These are phyloP conservation scores for Sclerotinia minor DNA, from an alignment of 2,329 filamentous ascomycete genomes.

Conservation along the genomic window DNA sequence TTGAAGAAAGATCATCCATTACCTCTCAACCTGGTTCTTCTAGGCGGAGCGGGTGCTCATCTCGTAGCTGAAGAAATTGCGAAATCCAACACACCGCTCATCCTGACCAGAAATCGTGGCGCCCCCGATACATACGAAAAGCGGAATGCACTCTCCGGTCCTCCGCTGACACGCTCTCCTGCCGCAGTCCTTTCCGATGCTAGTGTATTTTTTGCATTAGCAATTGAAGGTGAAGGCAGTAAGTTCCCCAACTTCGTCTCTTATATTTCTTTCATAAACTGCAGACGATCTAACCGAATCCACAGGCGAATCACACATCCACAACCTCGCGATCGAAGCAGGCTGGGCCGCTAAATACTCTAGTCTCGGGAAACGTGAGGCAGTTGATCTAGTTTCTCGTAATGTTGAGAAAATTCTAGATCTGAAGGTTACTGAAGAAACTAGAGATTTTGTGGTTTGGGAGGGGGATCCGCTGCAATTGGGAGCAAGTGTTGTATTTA, in stretches of 20 bases:
- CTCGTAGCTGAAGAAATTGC: conserved; percentile 46
- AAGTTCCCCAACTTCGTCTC: not conserved
- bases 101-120: conserved; percentile 45
- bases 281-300: conserved; percentile 7
- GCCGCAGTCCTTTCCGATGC: conserved; percentile 46
- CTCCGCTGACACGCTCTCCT: conserved; percentile 46
- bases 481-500: conserved; percentile 45
- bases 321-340: conserved; percentile 46
- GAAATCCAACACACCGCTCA: conserved; percentile 46
- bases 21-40: conserved; percentile 43
- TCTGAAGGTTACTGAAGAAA: conserved; percentile 37
- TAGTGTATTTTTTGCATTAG: conserved; percentile 44
- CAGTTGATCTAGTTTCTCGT: conserved; percentile 44
- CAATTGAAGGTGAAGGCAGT: conserved; percentile 38
- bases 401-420: conserved; percentile 48
- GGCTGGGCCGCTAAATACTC: conserved; percentile 47
- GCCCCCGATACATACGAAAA: conserved; percentile 44
- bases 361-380: conserved; percentile 41
- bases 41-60: conserved; percentile 46
- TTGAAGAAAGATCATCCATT: conserved; percentile 43
- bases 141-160: conserved; percentile 45
- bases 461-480: conserved; percentile 47
- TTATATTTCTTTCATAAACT: conserved; percentile 22
- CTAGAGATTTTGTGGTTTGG: conserved; percentile 47
- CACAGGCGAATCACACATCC: conserved; percentile 44